A percentile compares a stretch with the other conserved stretches of the same genome.
These are phyloP conservation scores for Pulveroboletus sp. DNA, from an alignment of 768 basidiomycete species.

Conservation along the genomic window DNA sequence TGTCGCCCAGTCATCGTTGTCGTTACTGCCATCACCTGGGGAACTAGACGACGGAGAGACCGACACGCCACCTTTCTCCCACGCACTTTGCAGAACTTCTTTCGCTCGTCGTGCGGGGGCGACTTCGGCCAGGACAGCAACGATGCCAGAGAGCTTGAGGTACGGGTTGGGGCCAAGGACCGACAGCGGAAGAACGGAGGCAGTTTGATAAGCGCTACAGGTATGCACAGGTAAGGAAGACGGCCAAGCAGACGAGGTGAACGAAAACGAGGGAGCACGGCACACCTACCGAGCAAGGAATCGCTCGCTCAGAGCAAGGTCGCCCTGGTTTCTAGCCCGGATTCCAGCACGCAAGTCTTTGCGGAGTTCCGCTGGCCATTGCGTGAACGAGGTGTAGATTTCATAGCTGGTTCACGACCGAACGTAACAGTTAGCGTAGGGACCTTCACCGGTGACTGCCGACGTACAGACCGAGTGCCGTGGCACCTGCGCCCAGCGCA, in stretches of 20 bases:
- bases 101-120: slow-evolving; percentile 28
- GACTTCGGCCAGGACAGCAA: slow-evolving; percentile 54
- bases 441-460: not conserved
- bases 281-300: slow-evolving; percentile 50
- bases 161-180: slow-evolving; percentile 44
- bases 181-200: slow-evolving; percentile 40
- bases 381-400: slow-evolving; percentile 52
- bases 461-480: slow-evolving; percentile 43
- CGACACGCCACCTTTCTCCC: slow-evolving; percentile 16
- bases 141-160: slow-evolving; percentile 67
- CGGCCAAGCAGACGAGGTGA: too few relatives aligned
- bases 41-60: not conserved
- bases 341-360: slow-evolving; percentile 63
- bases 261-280: not conserved
- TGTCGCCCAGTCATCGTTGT: slow-evolving; percentile 12
- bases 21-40: not conserved
- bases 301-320: slow-evolving; percentile 47
- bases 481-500: slow-evolving; percentile 36
- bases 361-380: slow-evolving; percentile 65
- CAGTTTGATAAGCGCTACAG: slow-evolving; percentile 53
- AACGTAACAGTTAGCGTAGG: not conserved
- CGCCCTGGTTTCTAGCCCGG: slow-evolving; percentile 55
- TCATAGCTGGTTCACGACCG: slow-evolving; percentile 44
- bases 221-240: not conserved
- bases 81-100: slow-evolving; percentile 20